Conservation (phyloP, 345 rosid genomes). For the Eucalyptus cloeziana region DNA sequence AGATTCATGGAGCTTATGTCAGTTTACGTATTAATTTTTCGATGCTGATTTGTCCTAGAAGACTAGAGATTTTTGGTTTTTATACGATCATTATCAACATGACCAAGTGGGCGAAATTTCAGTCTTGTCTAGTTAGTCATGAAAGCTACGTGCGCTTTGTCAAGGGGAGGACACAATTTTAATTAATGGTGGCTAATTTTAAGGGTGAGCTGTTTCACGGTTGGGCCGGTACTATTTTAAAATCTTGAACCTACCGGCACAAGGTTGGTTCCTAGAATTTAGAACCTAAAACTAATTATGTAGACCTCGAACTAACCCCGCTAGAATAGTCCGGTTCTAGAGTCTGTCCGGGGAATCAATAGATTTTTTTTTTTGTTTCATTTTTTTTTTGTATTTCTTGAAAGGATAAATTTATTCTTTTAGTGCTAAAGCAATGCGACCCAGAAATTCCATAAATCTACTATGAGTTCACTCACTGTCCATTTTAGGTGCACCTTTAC, state of each 20-base stretch:
- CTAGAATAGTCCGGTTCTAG: accelerated
- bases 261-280: background rate
- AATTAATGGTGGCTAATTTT: background rate
- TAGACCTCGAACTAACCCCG: accelerated
- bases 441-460: too few relatives aligned
- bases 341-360: background rate
- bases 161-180: background rate
- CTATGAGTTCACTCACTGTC: too few relatives aligned
- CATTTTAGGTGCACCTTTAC: too few relatives aligned
- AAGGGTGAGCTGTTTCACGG: background rate
- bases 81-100: background rate
- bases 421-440: too few relatives aligned
- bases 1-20: background rate
- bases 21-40: background rate
- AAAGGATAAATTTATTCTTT: background rate
- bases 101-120: background rate
- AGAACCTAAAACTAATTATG: background rate
- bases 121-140: background rate
- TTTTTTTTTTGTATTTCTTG: background rate
- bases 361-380: background rate
- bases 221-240: background rate
- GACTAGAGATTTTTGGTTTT: background rate
- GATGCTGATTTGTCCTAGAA: background rate
- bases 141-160: background rate
- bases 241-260: background rate